Conservation (phyloP, 148 eudicot genomes). For the Camellia japonica region DNA sequence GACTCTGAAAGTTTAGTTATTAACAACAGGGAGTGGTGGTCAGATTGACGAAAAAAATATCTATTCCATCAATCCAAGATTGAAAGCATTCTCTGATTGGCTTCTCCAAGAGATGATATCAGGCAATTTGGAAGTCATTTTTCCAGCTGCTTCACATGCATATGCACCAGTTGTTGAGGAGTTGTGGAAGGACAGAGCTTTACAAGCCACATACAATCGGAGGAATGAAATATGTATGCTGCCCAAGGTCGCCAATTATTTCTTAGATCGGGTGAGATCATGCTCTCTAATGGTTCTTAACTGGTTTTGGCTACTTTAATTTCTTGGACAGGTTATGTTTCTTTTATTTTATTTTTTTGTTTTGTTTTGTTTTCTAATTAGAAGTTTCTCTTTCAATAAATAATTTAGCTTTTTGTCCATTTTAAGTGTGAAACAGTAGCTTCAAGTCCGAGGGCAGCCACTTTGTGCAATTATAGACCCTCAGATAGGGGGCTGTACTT, state of each 20-base stretch:
- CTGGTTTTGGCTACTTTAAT: slow-evolving; percentile 13
- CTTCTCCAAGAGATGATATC: slow-evolving; percentile 60
- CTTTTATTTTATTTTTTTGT: neutral
- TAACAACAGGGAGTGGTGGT: slow-evolving; percentile 28
- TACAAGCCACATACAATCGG: slow-evolving; percentile 71
- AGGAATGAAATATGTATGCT: slow-evolving; percentile 53
- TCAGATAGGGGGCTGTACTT: too few relatives aligned
- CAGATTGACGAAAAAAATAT: slow-evolving; percentile 27
- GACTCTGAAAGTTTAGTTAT: neutral
- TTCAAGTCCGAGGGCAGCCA: neutral
- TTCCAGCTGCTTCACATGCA: slow-evolving; percentile 76
- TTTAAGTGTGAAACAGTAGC: neutral
- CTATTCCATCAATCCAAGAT: slow-evolving; percentile 49
- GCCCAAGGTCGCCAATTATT: slow-evolving; percentile 63
- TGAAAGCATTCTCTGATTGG: slow-evolving; percentile 73
- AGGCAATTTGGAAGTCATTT: slow-evolving; percentile 63
- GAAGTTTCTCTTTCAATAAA: neutral
- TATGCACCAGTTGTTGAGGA: slow-evolving; percentile 68
- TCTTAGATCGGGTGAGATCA: slow-evolving; percentile 61
- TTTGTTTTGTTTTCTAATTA: neutral
- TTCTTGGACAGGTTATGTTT: neutral
- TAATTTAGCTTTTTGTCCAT: neutral
- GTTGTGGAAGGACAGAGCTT: slow-evolving; percentile 68
- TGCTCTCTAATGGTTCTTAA: neutral
- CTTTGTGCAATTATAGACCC: too few relatives aligned